Percentiles rank a stretch among this genome's conserved stretches.
Conservation (phyloP, 2,329 filamentous ascomycete genomes). For the Pleurostoma richardsiae region DNA sequence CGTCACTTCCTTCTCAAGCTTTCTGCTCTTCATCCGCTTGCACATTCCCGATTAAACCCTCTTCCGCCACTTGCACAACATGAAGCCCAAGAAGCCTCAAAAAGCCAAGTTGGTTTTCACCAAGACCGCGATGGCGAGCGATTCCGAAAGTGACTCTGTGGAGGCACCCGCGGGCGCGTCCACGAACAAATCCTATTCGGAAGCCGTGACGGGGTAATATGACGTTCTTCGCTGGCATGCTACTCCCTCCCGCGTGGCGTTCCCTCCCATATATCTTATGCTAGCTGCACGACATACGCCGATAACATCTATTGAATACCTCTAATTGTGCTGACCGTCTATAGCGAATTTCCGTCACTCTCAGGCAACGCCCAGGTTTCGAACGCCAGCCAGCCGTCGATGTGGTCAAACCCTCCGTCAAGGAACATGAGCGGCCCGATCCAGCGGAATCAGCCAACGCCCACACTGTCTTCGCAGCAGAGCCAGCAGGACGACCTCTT, state of each 20-base stretch:
- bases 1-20: conserved; percentile 26
- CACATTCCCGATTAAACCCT: too few species aligned
- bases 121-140: too few species aligned
- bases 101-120: neutral
- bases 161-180: too few species aligned
- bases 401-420: conserved; percentile 49
- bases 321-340: neutral
- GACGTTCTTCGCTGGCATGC: too few species aligned
- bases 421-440: conserved; percentile 43
- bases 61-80: neutral
- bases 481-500: conserved; percentile 43
- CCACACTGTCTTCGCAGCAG: conserved; percentile 41
- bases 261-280: too few species aligned
- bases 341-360: conserved; percentile 61
- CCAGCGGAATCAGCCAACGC: conserved; percentile 46
- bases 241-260: too few species aligned
- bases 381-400: conserved; percentile 40
- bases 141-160: too few species aligned
- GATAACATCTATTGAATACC: too few species aligned
- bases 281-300: too few species aligned
- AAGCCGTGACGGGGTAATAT: too few species aligned
- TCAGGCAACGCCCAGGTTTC: conserved; percentile 55
- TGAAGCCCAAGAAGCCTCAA: neutral
- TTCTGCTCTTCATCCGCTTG: too few species aligned
- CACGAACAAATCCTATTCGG: too few species aligned